Percentiles rank a stretch among this genome's conserved stretches.
Conservation (phyloP, 257 asterid species). For the Vinca minor region DNA sequence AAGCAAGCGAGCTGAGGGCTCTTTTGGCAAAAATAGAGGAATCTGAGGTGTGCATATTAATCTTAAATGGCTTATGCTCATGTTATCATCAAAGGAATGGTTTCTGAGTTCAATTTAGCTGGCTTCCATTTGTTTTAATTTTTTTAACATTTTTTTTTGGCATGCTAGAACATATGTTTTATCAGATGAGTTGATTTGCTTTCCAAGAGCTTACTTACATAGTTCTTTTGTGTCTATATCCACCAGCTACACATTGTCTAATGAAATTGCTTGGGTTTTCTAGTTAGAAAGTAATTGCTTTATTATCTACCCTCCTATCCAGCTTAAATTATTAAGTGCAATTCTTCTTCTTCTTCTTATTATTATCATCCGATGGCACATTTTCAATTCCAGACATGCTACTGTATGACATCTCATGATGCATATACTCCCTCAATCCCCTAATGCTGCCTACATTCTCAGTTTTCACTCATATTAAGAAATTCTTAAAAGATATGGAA, state of each 20-base stretch:
- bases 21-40: conserved; percentile 93
- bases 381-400: not conserved
- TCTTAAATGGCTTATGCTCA: not conserved
- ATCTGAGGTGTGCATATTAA: conserved; percentile 69
- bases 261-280: not conserved
- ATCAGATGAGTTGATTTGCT: not conserved
- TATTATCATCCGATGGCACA: not conserved
- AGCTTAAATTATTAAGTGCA: not conserved
- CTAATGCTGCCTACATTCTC: too few species aligned
- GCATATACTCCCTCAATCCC: too few species aligned
- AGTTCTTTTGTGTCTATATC: not conserved
- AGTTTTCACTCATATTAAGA: too few species aligned
- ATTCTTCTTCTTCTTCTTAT: too few species aligned
- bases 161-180: not conserved
- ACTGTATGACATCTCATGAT: not conserved
- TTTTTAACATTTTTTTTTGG: not conserved
- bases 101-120: not conserved
- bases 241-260: not conserved
- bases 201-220: not conserved
- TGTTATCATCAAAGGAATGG: not conserved
- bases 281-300: not conserved
- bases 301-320: too few species aligned
- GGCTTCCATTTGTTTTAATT: not conserved
- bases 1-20: conserved; percentile 70
- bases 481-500: too few species aligned